Base-by-base conservation (phyloP, 371 early-diverging fungal genomes). In the Mucor circinelloides region DNA sequence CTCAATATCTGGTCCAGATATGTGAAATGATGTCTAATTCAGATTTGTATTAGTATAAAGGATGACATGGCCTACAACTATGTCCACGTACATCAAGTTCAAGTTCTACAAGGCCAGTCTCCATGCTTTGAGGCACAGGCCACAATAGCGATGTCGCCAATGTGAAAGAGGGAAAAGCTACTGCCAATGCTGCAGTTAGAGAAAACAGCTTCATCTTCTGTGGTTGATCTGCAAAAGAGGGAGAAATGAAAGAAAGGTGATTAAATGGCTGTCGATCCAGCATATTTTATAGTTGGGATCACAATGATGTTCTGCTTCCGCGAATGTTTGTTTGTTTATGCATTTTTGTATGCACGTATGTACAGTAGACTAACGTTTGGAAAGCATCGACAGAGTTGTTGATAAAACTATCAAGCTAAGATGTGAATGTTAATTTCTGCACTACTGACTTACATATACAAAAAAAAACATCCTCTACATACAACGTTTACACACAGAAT, bases 41-140 rank as follows among this genome's bases (percentile, higher is more conserved):
- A 52, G n/a, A 36, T 38, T 13, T 25, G 1, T 28, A 31, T 52
- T 1, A 52, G 52, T 13, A 27, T 52, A 15, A 9, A 25, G 6
- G 6, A 12, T 25, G 23, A 52, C 25, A 27, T 21, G 27, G 3
- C 12, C 13, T 5, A 5, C 0, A 2, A 13, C 10, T 5, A 52
- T 27, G 9, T 6, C 2, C 17, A 66, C 64, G 23, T 52, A 70
- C 70, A 58, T 70, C 70, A 44, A 70, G 61, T 2, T 48, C 28
- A 10, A 70, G 30, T 30, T 65, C 61, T 1, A 19, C 6, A 36
- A 61, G 48, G 4, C 70, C 70, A n/a, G 19, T 8, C 30, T 55
- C 27, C 9, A 66, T 21, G 13, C 34, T 44, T 50, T 66, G 70
- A 48, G 70, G 70, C 13, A 60, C 60, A 15, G 70, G 70, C 70